phyloP scores from a whole-genome alignment of 208 protist genomes.

The Wallacemonas sp. region DNA sequence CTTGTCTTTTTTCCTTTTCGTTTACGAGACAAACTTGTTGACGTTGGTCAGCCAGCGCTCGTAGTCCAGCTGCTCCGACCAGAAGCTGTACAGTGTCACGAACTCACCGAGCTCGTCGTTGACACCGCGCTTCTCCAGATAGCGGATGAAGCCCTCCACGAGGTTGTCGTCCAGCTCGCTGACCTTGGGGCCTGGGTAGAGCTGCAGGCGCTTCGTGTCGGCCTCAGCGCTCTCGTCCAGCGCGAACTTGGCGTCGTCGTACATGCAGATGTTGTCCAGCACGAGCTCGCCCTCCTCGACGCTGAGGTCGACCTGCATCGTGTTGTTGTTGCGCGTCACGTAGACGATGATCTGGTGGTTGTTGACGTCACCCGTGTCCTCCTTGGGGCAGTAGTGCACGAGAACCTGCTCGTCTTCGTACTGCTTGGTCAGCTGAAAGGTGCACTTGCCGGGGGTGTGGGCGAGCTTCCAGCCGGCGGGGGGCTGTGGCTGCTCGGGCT shows the following conservation, averaged over 20 bases:
- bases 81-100: conserved; percentile 77
- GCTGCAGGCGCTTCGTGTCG: conserved; percentile 37
- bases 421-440: conserved; percentile 65
- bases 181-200: conserved; percentile 80
- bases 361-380: conserved; percentile 40
- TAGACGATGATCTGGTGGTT: conserved; percentile 66
- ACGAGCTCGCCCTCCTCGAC: conserved; percentile 86
- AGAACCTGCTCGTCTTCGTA: conserved; percentile 82
- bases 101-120: conserved; percentile 84
- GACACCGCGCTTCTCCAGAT: conserved; percentile 82
- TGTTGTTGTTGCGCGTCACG: conserved; percentile 52
- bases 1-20: conserved; percentile 20
- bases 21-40: conserved; percentile 77
- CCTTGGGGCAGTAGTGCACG: conserved; percentile 64
- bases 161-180: conserved; percentile 79
- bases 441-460: conserved; percentile 60
- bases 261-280: conserved; percentile 74
- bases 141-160: conserved; percentile 72
- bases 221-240: conserved; percentile 61
- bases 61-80: conserved; percentile 92
- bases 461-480: conserved; percentile 74
- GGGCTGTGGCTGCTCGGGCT: conserved; percentile 68
- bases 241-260: conserved; percentile 56
- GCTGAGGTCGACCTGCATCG: conserved; percentile 67
- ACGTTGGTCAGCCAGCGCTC: conserved; percentile 81